Base-by-base conservation (phyloP, 78 protist genomes). In the Isochrysis galbana region DNA sequence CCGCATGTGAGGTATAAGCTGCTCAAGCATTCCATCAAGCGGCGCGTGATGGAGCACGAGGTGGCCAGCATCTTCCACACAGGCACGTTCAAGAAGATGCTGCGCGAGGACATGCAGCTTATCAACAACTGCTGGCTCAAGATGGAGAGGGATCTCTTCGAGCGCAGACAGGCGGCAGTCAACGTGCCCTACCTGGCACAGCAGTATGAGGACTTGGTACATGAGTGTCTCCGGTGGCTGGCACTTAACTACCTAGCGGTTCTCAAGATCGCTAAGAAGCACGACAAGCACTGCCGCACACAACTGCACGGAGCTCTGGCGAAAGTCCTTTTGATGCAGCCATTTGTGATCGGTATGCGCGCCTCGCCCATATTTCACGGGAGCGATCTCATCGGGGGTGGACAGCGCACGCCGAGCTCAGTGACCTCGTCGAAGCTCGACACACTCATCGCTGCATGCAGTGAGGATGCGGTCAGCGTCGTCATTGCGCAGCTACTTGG, bases 231-330 rank as follows among this genome's bases (percentile, higher is more conserved):
- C 29, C 61, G 19, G 80, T 70, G 80, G 80, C 80, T 70, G 14
- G 34, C 39, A 19, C 80, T 70, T 41, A 70, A 70, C 80, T 70
- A 70, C 80, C 80, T 70, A 17, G 80, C 80, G 41, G 80, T 77
- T 42, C 86, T 77, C 86, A 77, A 77, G 86, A 38, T 77, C 1
- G 23, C 26, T 29, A 77, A 77, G 86, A 77, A 77, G 86, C 86
- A 77, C 86, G 86, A 77, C 86, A 77, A 77, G 86, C 45, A 77
- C n/a, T 39, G 47, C 47, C 36, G 3, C n/a, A 39, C 86, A 10
- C 1, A 14, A 19, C 86, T 77, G 23, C 10, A 23, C 46, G 22
- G 7, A 26, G 86, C 45, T 5, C 11, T 77, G 38, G 45, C 44
- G 17, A 22, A 39, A 25, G 45, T 77, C 29, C 47, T 77, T n/a